Conservation (phyloP, 106 monocot genomes). For the Dactylorhiza incarnata region DNA sequence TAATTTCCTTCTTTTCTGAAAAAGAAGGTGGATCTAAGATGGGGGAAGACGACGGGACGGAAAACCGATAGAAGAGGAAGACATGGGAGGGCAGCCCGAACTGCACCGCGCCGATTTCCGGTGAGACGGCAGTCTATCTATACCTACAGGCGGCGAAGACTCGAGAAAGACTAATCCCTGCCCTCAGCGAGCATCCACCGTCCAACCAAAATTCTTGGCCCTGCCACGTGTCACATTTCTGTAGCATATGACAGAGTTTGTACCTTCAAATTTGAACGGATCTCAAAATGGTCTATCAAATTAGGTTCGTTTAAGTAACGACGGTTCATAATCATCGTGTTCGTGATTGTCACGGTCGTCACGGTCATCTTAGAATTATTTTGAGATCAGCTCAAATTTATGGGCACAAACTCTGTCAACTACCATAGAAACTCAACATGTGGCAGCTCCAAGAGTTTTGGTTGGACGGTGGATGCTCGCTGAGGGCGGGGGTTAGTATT, state of each 20-base stretch:
- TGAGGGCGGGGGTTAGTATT: neutral
- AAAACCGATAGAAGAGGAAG: neutral
- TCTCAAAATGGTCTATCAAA: neutral
- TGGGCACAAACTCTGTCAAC: neutral
- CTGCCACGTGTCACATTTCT: neutral
- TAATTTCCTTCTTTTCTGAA: conserved; percentile 1
- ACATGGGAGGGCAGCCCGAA: conserved; percentile 18
- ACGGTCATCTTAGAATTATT: too few relatives aligned
- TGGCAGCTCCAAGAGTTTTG: neutral
- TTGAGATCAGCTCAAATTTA: neutral
- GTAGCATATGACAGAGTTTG: neutral
- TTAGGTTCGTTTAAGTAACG: too few relatives aligned
- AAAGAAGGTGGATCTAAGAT: conserved; percentile 2
- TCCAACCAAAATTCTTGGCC: neutral
- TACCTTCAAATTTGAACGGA: neutral
- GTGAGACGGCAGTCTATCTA: neutral
- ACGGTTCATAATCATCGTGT: too few relatives aligned
- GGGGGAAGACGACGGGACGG: neutral
- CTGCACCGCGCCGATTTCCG: conserved; percentile 11
- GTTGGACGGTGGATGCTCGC: neutral
- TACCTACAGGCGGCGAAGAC: neutral
- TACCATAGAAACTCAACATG: neutral
- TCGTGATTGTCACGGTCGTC: too few relatives aligned
- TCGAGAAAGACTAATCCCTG: neutral
- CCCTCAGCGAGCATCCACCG: neutral